These are phyloP conservation scores for Xylaria castorea DNA, from an alignment of 495 filamentous ascomycete genomes.

Conservation along the genomic window DNA sequence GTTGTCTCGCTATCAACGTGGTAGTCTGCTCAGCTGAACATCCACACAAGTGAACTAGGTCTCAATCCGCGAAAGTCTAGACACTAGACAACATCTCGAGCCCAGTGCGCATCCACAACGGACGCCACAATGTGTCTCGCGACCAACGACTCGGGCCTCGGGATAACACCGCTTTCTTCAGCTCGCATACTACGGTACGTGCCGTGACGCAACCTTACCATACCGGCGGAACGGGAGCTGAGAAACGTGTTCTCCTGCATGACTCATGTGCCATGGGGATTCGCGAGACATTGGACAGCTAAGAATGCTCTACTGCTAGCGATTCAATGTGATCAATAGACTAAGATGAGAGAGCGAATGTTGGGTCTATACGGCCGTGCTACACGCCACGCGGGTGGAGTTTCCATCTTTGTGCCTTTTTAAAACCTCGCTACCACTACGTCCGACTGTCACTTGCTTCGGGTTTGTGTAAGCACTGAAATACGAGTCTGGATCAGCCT, in stretches of 20 bases:
- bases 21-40: constrained; percentile 10
- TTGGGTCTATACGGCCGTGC: neutral
- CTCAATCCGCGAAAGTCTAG: constrained; percentile 8
- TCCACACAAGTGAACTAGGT: neutral
- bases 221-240: constrained; percentile 1
- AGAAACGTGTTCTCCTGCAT: neutral
- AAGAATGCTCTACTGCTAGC: neutral
- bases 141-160: constrained; percentile 11
- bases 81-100: constrained; percentile 2
- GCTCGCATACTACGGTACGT: neutral
- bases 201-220: neutral
- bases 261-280: neutral
- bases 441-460: neutral
- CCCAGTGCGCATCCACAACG: neutral
- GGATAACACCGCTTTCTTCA: neutral
- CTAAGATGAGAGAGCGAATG: neutral
- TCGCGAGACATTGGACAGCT: neutral
- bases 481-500: neutral
- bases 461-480: neutral
- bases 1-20: constrained; percentile 10
- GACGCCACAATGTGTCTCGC: constrained; percentile 6
- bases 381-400: neutral
- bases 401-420: neutral
- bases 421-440: neutral
- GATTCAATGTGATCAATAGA: neutral